Evolutionary conservation across 164 flowering plant genomes (phyloP).

Genomic region (Vitis cinerea): DNA sequence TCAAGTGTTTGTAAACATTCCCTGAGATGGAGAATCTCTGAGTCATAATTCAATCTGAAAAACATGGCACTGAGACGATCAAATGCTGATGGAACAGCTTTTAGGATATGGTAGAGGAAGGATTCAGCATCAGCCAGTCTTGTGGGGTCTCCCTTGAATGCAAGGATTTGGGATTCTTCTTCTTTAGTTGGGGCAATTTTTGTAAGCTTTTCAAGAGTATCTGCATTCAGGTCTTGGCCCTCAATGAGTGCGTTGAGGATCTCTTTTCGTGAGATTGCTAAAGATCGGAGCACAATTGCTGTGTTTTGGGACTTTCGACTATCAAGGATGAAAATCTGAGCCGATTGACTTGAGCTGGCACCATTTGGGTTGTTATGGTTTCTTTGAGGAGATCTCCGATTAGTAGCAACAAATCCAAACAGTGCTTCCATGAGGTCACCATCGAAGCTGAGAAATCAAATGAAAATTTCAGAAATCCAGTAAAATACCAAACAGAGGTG

Average conservation of each 20-base stretch:
- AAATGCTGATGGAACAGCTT: slow-evolving; percentile 55
- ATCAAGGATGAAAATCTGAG: slow-evolving; percentile 35
- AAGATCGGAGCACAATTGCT: slow-evolving; percentile 54
- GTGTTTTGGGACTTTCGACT: slow-evolving; percentile 43
- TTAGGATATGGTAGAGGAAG: slow-evolving; percentile 52
- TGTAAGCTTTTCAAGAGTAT: slow-evolving; percentile 50
- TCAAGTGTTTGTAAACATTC: slow-evolving; percentile 42
- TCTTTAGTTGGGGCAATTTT: slow-evolving; percentile 46
- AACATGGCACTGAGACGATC: slow-evolving; percentile 47
- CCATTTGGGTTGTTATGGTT: slow-evolving; percentile 11
- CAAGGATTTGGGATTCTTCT: slow-evolving; percentile 40
- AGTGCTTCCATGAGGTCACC: slow-evolving; percentile 96
- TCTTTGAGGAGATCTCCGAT: slow-evolving; percentile 42
- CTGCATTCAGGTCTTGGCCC: slow-evolving; percentile 43
- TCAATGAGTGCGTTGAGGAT: slow-evolving; percentile 37
- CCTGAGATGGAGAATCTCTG: slow-evolving; percentile 34
- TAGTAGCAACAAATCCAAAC: slow-evolving; percentile 72
- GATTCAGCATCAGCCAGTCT: slow-evolving; percentile 65
- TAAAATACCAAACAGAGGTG: background rate
- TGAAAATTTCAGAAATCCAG: background rate
- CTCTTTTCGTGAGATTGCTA: slow-evolving; percentile 35
- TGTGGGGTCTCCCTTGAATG: slow-evolving; percentile 42
- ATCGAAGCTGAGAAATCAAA: slow-evolving; percentile 50
- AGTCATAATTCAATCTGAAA: slow-evolving; percentile 40
- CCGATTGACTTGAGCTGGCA: background rate